A percentile compares a stretch with the other conserved stretches of the same genome.
phyloP scores from a whole-genome alignment of 2,329 filamentous ascomycete species.

The Aspergillus transmontanensis region DNA sequence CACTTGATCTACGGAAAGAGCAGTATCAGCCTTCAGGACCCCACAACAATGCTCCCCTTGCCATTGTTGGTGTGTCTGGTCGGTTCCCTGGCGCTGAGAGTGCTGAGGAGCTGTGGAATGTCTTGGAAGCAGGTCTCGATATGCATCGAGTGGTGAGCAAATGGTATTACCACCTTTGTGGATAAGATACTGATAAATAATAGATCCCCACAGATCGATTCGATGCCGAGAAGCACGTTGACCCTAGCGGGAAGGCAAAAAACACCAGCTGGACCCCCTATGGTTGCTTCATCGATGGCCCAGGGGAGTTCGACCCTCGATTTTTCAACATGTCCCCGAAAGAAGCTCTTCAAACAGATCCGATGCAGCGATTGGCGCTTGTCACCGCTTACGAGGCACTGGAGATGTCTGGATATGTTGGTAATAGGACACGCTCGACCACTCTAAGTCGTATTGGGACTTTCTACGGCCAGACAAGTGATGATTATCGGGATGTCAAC shows the following conservation, averaged over 20 bases:
- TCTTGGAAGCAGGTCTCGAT: too few species aligned
- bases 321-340: constrained; percentile 63
- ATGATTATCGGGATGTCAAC: constrained; percentile 67
- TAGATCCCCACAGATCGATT: constrained; percentile 37
- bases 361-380: constrained; percentile 74
- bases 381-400: constrained; percentile 78
- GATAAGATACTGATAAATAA: too few species aligned
- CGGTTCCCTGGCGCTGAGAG: too few species aligned
- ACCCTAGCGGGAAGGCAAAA: constrained; percentile 34
- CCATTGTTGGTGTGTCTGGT: too few species aligned
- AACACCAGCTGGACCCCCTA: constrained; percentile 36
- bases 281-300: constrained; percentile 41
- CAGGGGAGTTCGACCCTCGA: constrained; percentile 40
- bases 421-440: constrained; percentile 67
- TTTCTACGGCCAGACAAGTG: constrained; percentile 72
- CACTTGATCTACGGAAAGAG: too few species aligned
- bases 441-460: constrained; percentile 65
- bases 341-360: constrained; percentile 75
- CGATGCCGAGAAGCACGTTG: constrained; percentile 35
- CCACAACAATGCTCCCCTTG: too few species aligned
- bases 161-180: too few species aligned
- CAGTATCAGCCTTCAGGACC: too few species aligned
- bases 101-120: too few species aligned
- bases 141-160: too few species aligned
- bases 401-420: constrained; percentile 75